A percentile compares a stretch with the other conserved stretches of the same genome.
phyloP scores from a whole-genome alignment of 1,139 yeast genomes.

The Kodamaea fungicola region DNA sequence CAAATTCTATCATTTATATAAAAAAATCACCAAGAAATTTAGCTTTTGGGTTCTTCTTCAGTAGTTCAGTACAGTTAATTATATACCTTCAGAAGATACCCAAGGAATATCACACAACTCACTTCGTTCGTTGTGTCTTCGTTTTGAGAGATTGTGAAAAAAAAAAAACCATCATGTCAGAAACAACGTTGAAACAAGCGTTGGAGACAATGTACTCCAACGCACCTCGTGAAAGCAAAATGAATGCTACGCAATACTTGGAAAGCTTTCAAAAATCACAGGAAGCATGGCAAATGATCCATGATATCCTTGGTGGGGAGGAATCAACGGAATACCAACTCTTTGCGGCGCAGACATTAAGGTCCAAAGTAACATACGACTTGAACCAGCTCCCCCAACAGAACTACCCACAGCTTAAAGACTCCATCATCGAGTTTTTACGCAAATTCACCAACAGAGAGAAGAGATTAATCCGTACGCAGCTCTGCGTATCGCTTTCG shows the following conservation, averaged over 20 bases:
- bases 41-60: too few species aligned
- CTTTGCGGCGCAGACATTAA: slow-evolving; percentile 87
- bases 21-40: too few species aligned
- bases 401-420: slow-evolving; percentile 53
- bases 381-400: slow-evolving; percentile 66
- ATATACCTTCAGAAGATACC: too few species aligned
- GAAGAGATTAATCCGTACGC: slow-evolving; percentile 65
- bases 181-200: slow-evolving; percentile 37
- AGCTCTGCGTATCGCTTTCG: slow-evolving; percentile 75
- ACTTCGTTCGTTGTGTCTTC: slow-evolving; percentile 1
- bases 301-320: slow-evolving; percentile 29
- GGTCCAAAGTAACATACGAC: slow-evolving; percentile 83
- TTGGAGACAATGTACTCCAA: slow-evolving; percentile 60
- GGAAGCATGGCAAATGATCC: slow-evolving; percentile 60
- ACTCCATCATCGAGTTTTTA: slow-evolving; percentile 57
- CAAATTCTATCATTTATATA: too few species aligned
- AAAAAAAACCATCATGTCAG: slow-evolving; percentile 9
- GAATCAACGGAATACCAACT: slow-evolving; percentile 52
- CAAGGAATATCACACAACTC: too few species aligned
- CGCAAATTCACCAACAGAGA: slow-evolving; percentile 33
- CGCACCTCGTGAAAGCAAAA: slow-evolving; percentile 49
- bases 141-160: background rate
- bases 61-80: too few species aligned
- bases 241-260: slow-evolving; percentile 61
- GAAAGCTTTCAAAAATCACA: slow-evolving; percentile 80